Percentiles rank a stretch among this genome's conserved stretches.
Evolutionary conservation across 495 filamentous ascomycete species (phyloP).

Genomic region (Penicillium pancosmium): DNA sequence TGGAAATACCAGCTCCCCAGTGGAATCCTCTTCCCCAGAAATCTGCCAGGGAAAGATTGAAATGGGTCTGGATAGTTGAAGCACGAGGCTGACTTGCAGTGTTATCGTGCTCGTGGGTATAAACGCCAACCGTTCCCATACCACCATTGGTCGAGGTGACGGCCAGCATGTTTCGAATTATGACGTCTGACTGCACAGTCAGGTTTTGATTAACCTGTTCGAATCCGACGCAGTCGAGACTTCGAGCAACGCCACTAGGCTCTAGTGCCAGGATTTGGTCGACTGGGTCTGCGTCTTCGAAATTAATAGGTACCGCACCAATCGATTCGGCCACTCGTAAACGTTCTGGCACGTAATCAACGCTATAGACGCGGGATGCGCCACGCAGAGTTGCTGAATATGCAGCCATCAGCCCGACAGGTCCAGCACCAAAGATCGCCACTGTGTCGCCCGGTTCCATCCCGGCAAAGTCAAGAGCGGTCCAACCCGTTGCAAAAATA

Average conservation of each 20-base stretch:
- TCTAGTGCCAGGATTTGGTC: constrained; percentile 12
- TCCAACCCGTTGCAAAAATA: constrained; percentile 40
- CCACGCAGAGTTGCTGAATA: constrained; percentile 44
- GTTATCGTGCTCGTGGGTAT: neutral
- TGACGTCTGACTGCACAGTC: no score
- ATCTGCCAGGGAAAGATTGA: constrained; percentile 1
- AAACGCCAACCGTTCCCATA: constrained; percentile 12
- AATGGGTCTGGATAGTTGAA: constrained; percentile 4
- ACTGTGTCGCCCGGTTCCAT: constrained; percentile 39
- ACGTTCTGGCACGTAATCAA: constrained; percentile 51
- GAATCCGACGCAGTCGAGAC: constrained; percentile 19
- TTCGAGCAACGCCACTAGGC: constrained; percentile 3
- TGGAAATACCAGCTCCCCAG: constrained; percentile 5
- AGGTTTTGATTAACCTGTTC: constrained; percentile 1
- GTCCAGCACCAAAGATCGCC: constrained; percentile 42
- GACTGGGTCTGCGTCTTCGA: constrained; percentile 42
- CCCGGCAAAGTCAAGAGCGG: constrained; percentile 24
- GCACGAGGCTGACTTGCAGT: neutral
- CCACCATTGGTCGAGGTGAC: constrained; percentile 9
- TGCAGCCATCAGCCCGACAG: constrained; percentile 39
- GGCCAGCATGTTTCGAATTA: no score
- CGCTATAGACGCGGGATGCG: constrained; percentile 46
- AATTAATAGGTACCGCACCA: constrained; percentile 41
- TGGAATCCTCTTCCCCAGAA: no score
- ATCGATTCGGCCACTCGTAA: constrained; percentile 52